Conservation (phyloP, 176 grass and related monocot species). For the Carex cristatella region DNA sequence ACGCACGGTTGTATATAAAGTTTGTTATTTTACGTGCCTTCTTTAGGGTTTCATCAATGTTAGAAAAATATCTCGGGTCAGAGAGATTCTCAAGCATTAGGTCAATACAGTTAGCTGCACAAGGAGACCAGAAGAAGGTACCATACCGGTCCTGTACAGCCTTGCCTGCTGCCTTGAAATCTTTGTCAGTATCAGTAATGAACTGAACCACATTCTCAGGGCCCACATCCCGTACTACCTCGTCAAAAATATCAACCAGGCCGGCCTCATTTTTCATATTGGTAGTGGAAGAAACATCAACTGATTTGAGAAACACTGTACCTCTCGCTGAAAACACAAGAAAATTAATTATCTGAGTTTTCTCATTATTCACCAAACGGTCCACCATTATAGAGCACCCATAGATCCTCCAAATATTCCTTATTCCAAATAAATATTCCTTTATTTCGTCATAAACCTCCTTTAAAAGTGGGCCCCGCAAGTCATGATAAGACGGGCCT, state of each 20-base stretch:
- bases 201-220: constrained; percentile 37
- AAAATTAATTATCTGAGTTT: constrained; percentile 30
- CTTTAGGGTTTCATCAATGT: constrained; percentile 41
- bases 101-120: constrained; percentile 35
- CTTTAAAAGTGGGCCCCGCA: constrained; percentile 26
- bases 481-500: constrained; percentile 32
- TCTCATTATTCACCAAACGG: constrained; percentile 14
- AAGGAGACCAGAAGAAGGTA: constrained; percentile 51
- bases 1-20: constrained; percentile 39
- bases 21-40: constrained; percentile 41
- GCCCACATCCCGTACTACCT: constrained; percentile 39
- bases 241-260: constrained; percentile 35
- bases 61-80: constrained; percentile 30
- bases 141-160: constrained; percentile 28
- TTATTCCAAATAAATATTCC: constrained; percentile 25
- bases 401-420: constrained; percentile 31
- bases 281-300: constrained; percentile 22
- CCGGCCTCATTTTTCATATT: constrained; percentile 7
- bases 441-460: constrained; percentile 19
- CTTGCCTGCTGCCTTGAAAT: constrained; percentile 39
- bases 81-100: constrained; percentile 38
- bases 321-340: constrained; percentile 37
- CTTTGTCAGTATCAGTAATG: constrained; percentile 29
- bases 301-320: constrained; percentile 39
- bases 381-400: constrained; percentile 31